A percentile compares a stretch with the other conserved stretches of the same genome.
These are phyloP conservation scores for Vigna nakashimae DNA, from an alignment of 306 rosid genomes.

Conservation along the genomic window DNA sequence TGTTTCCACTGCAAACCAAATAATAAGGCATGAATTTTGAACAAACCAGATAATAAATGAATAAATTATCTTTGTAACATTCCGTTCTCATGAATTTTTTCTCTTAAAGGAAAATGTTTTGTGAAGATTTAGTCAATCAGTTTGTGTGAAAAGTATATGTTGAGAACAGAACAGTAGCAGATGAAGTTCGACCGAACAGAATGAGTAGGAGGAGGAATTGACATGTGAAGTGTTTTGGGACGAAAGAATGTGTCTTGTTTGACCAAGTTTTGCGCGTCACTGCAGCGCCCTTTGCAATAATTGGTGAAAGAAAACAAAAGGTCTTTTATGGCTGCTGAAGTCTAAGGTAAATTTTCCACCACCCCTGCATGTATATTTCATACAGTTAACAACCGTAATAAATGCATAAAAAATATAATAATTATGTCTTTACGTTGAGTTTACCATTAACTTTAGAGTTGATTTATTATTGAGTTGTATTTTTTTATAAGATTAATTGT, in stretches of 20 bases:
- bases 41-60: not conserved
- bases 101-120: not conserved
- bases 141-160: not conserved
- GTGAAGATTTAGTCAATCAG: too few relatives aligned
- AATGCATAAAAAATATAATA: too few relatives aligned
- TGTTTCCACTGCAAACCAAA: not conserved
- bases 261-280: not conserved
- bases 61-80: not conserved
- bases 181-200: not conserved
- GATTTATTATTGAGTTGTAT: too few relatives aligned
- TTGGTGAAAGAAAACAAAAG: conserved; percentile 2
- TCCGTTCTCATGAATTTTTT: not conserved
- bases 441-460: too few relatives aligned
- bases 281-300: not conserved
- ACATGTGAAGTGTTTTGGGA: not conserved
- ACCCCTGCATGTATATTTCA: not conserved
- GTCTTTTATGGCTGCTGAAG: conserved; percentile 31
- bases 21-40: not conserved
- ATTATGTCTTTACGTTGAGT: too few relatives aligned
- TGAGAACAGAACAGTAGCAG: not conserved
- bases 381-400: too few relatives aligned
- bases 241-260: not conserved
- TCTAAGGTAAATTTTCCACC: not conserved
- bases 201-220: not conserved
- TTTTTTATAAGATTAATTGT: too few relatives aligned